Evolutionary conservation across 2,329 filamentous ascomycete species (phyloP), one percentile per base, ranked within the genome.

Genomic region (Fusarium veterinarium): DNA sequence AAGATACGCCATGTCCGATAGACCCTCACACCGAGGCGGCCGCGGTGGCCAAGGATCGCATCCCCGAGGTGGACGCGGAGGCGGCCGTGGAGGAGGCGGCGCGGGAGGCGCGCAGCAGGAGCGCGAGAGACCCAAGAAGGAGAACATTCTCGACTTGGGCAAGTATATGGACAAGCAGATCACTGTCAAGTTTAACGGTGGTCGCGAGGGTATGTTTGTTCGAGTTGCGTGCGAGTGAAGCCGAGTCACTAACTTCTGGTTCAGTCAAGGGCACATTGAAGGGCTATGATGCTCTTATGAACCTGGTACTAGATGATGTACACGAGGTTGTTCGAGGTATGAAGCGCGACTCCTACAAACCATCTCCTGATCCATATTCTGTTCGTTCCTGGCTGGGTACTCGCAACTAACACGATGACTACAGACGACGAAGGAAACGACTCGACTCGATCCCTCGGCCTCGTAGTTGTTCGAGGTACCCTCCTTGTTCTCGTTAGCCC

Each of bases 151-250:
- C 60, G 95, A 99, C 80, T 84, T 99, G 78, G 91, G 88, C 80
- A 97, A 97, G 85, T 99, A 98, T 83, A 95, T 97, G 92, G 95
- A 99, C 83, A 97, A 98, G 89, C 89, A 92, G 80, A 94, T 99
- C 76, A 93, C 89, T 14, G 95, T 99, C 81, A 98, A 98, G 84
- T 98, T 99, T 83, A 98, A 94, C 79, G 96, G 96, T 45, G 96
- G 96, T 3, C 87, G 95, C 68, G 95, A 98, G 87, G 93, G 95
- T 96, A 80, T 30, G 60, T 31, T 45, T 37, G 14, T 30, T 17
- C 19, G 16, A 48, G 17, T 28, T 38, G 12, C 31, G 41, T 16
- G 11, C 23, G 19, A 25, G 25, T 17, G 4, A 37, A 25, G 9
- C n/a, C 8, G 11, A 23, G 13, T 16, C 51, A 53, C 73, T 77